Evolutionary conservation across 1,139 yeast species (phyloP).

Genomic region (Taphrina deformans): DNA sequence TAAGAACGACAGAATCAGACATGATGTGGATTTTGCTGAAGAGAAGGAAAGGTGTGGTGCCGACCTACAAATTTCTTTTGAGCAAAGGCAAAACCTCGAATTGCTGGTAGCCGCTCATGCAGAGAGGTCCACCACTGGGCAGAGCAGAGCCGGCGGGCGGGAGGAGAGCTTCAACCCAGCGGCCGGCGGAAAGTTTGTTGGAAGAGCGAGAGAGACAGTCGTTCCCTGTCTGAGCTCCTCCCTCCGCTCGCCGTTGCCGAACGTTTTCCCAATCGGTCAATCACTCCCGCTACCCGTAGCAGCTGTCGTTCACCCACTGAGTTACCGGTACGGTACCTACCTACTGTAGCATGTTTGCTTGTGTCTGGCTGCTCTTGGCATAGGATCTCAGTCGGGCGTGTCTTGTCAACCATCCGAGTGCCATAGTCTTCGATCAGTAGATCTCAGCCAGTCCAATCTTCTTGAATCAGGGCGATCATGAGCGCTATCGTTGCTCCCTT

Average conservation of each 20-base stretch:
- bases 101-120: neutral
- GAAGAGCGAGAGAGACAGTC: neutral
- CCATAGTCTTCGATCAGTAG: too few species aligned
- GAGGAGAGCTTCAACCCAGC: too few species aligned
- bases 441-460: too few species aligned
- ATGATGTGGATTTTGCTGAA: neutral
- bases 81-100: neutral
- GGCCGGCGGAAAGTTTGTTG: constrained; percentile 3
- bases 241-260: too few species aligned
- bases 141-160: neutral
- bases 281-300: constrained; percentile 1
- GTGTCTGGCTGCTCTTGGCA: too few species aligned
- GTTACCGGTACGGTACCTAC: too few species aligned
- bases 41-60: neutral
- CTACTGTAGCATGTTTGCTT: too few species aligned
- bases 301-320: too few species aligned
- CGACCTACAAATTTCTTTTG: neutral
- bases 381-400: too few species aligned
- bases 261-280: neutral
- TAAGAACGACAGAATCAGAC: constrained; percentile 21
- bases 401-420: too few species aligned
- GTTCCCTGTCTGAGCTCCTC: neutral
- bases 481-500: constrained; percentile 33
- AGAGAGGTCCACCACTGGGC: neutral
- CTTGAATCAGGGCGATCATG: too few species aligned